Percentiles rank a stretch among this genome's conserved stretches.
Conservation (phyloP, 2,329 filamentous ascomycete species). For the Diaporthe sp. region DNA sequence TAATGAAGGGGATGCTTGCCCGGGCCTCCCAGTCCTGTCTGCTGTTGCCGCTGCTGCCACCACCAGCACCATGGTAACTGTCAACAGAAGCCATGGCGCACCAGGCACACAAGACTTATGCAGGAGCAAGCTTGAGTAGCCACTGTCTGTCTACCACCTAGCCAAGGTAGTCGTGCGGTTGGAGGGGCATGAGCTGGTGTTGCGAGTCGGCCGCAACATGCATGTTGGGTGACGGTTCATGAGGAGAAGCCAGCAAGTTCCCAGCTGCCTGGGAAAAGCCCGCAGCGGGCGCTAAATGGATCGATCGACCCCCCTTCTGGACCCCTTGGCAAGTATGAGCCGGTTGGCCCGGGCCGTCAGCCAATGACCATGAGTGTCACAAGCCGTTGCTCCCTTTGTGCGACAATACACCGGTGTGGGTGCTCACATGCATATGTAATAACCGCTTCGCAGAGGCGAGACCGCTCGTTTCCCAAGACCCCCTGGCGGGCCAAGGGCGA, state of each 20-base stretch:
- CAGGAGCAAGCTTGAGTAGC: background rate
- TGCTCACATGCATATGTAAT: background rate
- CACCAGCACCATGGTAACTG: background rate
- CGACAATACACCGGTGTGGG: background rate
- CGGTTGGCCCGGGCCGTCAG: constrained; percentile 12
- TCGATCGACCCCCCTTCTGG: background rate
- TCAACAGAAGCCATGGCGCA: constrained; percentile 26
- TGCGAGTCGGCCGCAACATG: constrained; percentile 24
- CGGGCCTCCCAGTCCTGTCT: constrained; percentile 9
- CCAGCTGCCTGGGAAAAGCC: constrained; percentile 24
- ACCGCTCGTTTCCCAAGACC: background rate
- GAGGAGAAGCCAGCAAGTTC: constrained; percentile 27
- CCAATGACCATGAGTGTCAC: constrained; percentile 9
- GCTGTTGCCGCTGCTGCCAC: background rate
- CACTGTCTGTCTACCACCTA: background rate
- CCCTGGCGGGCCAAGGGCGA: background rate
- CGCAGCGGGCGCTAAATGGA: constrained; percentile 21
- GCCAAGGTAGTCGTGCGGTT: background rate
- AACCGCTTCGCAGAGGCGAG: background rate
- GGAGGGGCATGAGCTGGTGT: constrained; percentile 20
- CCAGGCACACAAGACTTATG: background rate
- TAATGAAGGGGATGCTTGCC: constrained; percentile 18
- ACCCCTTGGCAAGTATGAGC: background rate
- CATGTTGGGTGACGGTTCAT: constrained; percentile 19
- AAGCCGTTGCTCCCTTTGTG: constrained; percentile 1